phyloP scores from a whole-genome alignment of 306 rosid species.

The Sindora glabra region DNA sequence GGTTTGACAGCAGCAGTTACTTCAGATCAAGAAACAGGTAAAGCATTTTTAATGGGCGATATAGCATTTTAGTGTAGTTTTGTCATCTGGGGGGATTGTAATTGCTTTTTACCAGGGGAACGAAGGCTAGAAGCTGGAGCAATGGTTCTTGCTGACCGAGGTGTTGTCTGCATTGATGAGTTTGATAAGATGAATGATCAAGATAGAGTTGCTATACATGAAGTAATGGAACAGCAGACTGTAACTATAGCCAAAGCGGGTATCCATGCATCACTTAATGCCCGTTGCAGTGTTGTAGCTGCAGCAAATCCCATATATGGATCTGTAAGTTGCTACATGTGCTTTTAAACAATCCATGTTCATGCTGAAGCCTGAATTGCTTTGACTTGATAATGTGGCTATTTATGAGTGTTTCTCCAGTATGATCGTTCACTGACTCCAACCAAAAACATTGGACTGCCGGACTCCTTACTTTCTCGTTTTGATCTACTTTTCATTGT shows the following conservation, averaged over 20 bases:
- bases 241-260: constrained; percentile 99
- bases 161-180: constrained; percentile 99
- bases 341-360: background rate
- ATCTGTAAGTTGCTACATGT: constrained; percentile 53
- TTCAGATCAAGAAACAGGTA: constrained; percentile 97
- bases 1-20: constrained; percentile 99
- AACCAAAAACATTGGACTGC: constrained; percentile 96
- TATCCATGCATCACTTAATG: constrained; percentile 95
- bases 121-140: constrained; percentile 99
- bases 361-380: background rate
- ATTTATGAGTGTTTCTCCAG: constrained; percentile 30
- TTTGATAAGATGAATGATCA: constrained; percentile 98
- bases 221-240: constrained; percentile 99
- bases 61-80: background rate
- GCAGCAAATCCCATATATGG: constrained; percentile 99
- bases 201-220: constrained; percentile 98
- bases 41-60: constrained; percentile 8
- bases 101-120: constrained; percentile 57
- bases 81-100: background rate
- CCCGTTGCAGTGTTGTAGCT: constrained; percentile 98
- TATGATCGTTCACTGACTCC: constrained; percentile 98
- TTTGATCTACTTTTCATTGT: constrained; percentile 92
- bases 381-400: constrained; percentile 2
- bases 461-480: constrained; percentile 95
- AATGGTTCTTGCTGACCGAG: constrained; percentile 98